Evolutionary conservation across 371 early-diverging fungal species (phyloP), one percentile per base, ranked within the genome.

Genomic region (Coemansia sp.): DNA sequence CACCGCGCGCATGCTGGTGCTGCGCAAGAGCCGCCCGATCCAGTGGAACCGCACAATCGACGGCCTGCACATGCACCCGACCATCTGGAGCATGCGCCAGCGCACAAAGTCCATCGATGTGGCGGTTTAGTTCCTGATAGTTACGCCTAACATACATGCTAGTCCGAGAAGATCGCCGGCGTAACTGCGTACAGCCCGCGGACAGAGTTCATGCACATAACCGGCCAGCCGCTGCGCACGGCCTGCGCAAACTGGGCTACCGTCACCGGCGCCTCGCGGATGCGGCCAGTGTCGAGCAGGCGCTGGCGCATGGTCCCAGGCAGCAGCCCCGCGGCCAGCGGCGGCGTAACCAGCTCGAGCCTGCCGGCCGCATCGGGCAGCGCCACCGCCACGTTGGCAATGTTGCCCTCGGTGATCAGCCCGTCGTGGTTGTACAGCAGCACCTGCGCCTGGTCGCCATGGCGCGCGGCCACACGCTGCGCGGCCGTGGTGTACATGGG

Each of bases 61-160:
- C 39, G 95, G 94, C 10, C 83, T 94, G 55, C 86, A 88, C 69
- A 85, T 86, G 84, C 82, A 83, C 68, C 86, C 87, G 26, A 86
- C 87, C 2, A 59, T 84, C 42, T 86, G 81, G 81, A 74, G 75
- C 59, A 68, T 66, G 33, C 54, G 77, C 1, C 72, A 72, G 53
- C 67, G 68, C 14, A 63, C 64, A 5, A 40, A 53, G 42, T 72
- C 72, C 3, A 49, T 68, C n/a, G 67, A 63, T 5, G 47, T 58
- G n/a, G 33, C 45, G 2, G 60, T 39, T 9, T 65, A 54, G 30
- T 16, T 12, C n/a, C 8, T 38, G 48, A 38, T 38, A 20, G 38
- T 38, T 8, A 7, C 5, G 38, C 38, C 7, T 38, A 7, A 7
- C 38, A 38, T 20, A 20, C 20, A 20, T 20, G 4, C 8, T 36